Evolutionary conservation across 169 alveolate genomes (phyloP), one percentile per base, ranked within the genome.

Genomic region (Theileria parva): DNA sequence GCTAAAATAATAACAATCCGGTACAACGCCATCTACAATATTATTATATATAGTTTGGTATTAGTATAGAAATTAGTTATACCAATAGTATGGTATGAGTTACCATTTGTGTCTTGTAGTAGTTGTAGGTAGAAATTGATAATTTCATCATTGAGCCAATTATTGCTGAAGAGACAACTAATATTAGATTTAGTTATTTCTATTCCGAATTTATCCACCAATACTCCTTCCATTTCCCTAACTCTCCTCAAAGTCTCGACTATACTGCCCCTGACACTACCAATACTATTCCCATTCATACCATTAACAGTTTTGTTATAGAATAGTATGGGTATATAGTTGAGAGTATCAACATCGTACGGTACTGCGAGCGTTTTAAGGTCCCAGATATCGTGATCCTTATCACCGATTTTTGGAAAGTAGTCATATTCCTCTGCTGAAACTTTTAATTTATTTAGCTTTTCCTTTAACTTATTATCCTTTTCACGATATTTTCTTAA

Each of bases 61-160:
- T 32, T 32, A 32, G 37, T 32, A 32, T 2, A 32, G 37, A 2
- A 32, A 32, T 1, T 32, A 32, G 37, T 32, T 32, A 32, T 32
- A 32, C 8, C 5, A 32, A 2, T 32, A 32, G 37, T 32, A 32
- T n/a, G n/a, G 37, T 32, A 23, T 61, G 39, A 28, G 4, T 53
- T 60, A 39, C 86, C 92, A 85, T 90, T 92, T 53, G 92, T 68
- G 71, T 92, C 94, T 64, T 94, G 97, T 55, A 95, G 63, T 93
- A 95, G 76, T 13, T 88, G 79, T 57, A 95, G 61, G 86, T 92
- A 95, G 76, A 95, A 94, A 79, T 95, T 95, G 77, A 95, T 95
- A 28, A 95, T 86, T 69, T 95, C 97, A 68, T 95, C 97, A 76
- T 94, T 93, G 19, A 94, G 81, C 97, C 97, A 95, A 70, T 86